Percentiles rank a stretch among this genome's conserved stretches.
Evolutionary conservation across 2,329 filamentous ascomycete genomes (phyloP).

Genomic region (Dactylellina cionopaga): DNA sequence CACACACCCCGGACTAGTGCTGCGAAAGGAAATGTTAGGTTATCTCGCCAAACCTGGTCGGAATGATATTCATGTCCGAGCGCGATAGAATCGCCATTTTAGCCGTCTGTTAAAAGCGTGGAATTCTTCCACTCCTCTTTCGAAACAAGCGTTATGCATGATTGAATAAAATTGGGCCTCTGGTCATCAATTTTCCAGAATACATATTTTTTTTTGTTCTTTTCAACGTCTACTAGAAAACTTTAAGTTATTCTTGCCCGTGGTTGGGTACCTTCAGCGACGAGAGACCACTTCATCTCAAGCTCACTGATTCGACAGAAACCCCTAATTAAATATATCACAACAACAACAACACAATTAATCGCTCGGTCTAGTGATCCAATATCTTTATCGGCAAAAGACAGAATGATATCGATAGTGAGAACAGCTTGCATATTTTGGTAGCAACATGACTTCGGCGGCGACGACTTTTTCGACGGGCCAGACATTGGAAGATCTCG

Average conservation of each 20-base stretch:
- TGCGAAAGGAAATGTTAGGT: not conserved
- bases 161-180: conserved; percentile 22
- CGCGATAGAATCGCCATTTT: conserved; percentile 38
- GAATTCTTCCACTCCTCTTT: conserved; percentile 25
- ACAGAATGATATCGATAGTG: conserved; percentile 36
- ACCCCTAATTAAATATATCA: conserved; percentile 21
- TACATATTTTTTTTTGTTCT: not conserved
- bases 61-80: conserved; percentile 34
- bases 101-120: conserved; percentile 40
- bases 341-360: not conserved
- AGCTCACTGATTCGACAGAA: conserved; percentile 6
- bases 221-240: not conserved
- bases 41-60: conserved; percentile 35
- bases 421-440: conserved; percentile 6
- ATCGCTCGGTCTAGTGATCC: not conserved
- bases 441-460: conserved; percentile 29
- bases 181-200: not conserved
- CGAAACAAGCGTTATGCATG: conserved; percentile 16
- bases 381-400: not conserved
- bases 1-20: conserved; percentile 27
- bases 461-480: conserved; percentile 37
- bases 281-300: not conserved
- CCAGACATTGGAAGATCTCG: conserved; percentile 42
- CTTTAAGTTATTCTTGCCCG: no score
- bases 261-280: not conserved